These are phyloP conservation scores for Saccharum spontaneum DNA, from an alignment of 176 grass and related monocot species.

Conservation along the genomic window DNA sequence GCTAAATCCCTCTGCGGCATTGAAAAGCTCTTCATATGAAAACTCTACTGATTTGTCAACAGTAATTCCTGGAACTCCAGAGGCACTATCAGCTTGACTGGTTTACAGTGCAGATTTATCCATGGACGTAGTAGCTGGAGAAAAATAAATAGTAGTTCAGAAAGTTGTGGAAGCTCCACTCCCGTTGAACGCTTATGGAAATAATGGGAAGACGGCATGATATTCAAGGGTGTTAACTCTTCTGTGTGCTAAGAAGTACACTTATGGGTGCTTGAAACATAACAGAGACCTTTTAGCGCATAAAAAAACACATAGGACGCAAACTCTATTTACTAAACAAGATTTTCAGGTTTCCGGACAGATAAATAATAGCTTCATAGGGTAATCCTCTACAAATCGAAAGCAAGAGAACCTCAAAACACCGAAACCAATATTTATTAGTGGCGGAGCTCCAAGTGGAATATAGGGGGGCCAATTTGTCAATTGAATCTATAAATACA, in stretches of 20 bases:
- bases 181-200: background rate
- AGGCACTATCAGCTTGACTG: constrained; percentile 34
- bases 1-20: constrained; percentile 83
- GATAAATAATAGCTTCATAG: background rate
- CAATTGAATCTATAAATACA: too few species aligned
- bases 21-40: constrained; percentile 82
- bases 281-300: background rate
- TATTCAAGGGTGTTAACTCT: background rate
- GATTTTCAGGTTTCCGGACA: background rate
- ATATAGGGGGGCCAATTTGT: too few species aligned
- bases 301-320: background rate
- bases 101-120: constrained; percentile 36
- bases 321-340: background rate
- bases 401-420: background rate
- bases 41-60: constrained; percentile 97
- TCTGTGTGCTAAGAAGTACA: constrained; percentile 6
- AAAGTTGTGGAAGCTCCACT: constrained; percentile 20
- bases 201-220: background rate
- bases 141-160: constrained; percentile 31
- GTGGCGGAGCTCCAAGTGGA: too few species aligned
- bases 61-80: constrained; percentile 58
- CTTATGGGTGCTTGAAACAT: background rate
- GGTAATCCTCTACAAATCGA: background rate
- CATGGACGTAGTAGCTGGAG: constrained; percentile 33
- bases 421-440: background rate